phyloP scores from a whole-genome alignment of 306 rosid species.

The Inga laurina region DNA sequence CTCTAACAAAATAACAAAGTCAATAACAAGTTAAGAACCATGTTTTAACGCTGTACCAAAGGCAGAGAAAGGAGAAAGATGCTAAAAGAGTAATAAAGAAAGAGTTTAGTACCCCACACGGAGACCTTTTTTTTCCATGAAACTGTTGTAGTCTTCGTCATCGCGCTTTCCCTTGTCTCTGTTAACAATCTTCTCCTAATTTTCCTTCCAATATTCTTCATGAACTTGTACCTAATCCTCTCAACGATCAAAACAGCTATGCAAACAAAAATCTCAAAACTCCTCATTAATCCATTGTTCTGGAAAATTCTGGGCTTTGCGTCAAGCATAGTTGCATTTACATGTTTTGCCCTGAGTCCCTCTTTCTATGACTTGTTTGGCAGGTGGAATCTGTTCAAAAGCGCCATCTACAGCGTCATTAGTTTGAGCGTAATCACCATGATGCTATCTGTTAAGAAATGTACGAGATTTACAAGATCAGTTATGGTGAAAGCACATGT shows the following conservation, averaged over 20 bases:
- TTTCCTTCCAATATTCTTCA: not conserved
- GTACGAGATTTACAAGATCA: not conserved
- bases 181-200: not conserved
- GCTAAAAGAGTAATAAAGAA: not conserved
- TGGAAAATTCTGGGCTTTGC: not conserved
- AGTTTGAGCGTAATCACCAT: not conserved
- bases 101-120: not conserved
- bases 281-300: not conserved
- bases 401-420: not conserved
- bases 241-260: not conserved
- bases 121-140: not conserved
- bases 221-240: not conserved
- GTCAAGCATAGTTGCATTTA: not conserved
- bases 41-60: not conserved
- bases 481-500: not conserved
- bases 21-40: not conserved
- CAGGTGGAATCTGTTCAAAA: not conserved
- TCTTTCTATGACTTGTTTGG: not conserved
- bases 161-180: not conserved
- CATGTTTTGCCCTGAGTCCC: slow-evolving; percentile 1
- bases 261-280: not conserved
- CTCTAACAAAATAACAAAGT: not conserved
- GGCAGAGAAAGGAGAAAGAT: not conserved
- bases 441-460: not conserved
- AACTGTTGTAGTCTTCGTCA: not conserved